These are phyloP conservation scores for Solanum virginianum DNA, from an alignment of 257 asterid species.

Conservation along the genomic window DNA sequence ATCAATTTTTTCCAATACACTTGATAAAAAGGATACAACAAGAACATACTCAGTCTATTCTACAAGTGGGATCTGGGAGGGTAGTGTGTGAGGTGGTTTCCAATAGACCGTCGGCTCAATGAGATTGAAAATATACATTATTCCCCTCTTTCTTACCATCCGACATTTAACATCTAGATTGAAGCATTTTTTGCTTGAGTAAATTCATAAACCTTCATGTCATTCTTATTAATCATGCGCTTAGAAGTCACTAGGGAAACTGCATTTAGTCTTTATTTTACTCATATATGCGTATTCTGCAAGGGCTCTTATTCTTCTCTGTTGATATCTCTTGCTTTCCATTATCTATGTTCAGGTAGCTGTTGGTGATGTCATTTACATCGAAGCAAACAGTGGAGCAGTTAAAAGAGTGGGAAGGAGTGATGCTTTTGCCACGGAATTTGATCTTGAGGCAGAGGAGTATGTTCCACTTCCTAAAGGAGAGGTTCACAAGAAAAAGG, in stretches of 20 bases:
- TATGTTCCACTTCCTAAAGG: conserved; percentile 98
- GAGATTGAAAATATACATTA: neutral
- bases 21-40: neutral
- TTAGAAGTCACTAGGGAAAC: neutral
- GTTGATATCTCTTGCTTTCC: neutral
- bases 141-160: neutral
- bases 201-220: neutral
- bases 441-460: conserved; percentile 98
- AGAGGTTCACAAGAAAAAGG: conserved; percentile 97
- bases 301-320: neutral
- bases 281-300: neutral
- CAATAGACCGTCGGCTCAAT: no score
- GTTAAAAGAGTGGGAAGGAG: conserved; percentile 97
- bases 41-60: no score
- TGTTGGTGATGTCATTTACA: conserved; percentile 93
- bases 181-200: neutral
- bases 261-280: neutral
- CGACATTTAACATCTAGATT: neutral
- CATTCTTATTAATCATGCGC: neutral
- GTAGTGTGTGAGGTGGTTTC: no score
- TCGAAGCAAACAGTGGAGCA: conserved; percentile 93
- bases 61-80: no score
- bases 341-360: conserved; percentile 57
- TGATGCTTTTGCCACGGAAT: conserved; percentile 96
- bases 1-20: neutral